Evolutionary conservation across 306 rosid species (phyloP).

Genomic region (Castanopsis chinensis): DNA sequence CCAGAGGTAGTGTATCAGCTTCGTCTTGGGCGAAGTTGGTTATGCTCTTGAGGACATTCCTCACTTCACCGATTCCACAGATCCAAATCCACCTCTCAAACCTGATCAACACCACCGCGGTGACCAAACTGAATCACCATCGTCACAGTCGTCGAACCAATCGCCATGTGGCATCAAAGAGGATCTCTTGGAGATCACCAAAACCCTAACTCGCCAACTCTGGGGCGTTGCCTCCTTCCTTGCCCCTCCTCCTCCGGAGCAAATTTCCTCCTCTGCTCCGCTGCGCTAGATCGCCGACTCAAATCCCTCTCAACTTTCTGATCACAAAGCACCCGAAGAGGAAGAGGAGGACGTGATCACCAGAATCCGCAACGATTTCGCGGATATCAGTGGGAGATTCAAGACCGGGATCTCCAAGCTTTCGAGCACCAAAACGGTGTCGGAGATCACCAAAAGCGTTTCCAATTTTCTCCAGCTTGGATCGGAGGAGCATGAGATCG

Average conservation of each 20-base stretch:
- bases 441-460: conserved; percentile 88
- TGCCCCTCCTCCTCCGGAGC: conserved; percentile 75
- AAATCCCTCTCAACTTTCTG: conserved; percentile 11
- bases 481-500: conserved; percentile 57
- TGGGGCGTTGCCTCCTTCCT: conserved; percentile 95
- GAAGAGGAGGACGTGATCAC: conserved; percentile 60
- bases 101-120: background rate
- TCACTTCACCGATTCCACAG: conserved; percentile 15
- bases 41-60: too few species aligned
- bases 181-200: conserved; percentile 70
- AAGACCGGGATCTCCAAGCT: conserved; percentile 81
- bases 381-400: conserved; percentile 79
- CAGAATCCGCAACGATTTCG: conserved; percentile 86
- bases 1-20: too few species aligned
- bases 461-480: conserved; percentile 82
- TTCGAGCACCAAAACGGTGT: conserved; percentile 57
- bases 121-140: conserved; percentile 27
- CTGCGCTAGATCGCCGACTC: conserved; percentile 27
- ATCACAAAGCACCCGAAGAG: conserved; percentile 11
- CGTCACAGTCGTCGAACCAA: conserved; percentile 31
- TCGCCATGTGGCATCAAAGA: conserved; percentile 74
- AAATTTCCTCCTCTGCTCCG: background rate
- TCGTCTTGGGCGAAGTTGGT: too few species aligned
- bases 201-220: conserved; percentile 67
- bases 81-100: conserved; percentile 31